These are phyloP conservation scores for Fusarium sororula DNA, from an alignment of 2,329 filamentous ascomycete genomes.

Conservation along the genomic window DNA sequence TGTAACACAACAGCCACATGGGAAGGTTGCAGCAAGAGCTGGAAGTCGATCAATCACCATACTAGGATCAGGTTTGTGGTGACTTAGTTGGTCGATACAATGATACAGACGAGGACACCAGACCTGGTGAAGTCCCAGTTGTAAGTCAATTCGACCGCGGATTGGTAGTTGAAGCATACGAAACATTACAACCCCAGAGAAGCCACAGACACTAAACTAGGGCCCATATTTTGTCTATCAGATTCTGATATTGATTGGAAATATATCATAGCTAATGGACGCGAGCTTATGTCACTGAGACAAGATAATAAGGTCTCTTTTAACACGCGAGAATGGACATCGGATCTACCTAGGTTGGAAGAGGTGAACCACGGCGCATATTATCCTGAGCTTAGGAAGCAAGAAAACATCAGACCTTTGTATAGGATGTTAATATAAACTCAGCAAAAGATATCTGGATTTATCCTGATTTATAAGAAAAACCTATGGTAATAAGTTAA, in stretches of 20 bases:
- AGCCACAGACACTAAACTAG: background rate
- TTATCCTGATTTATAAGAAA: background rate
- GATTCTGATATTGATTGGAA: background rate
- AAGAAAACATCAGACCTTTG: background rate
- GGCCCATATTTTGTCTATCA: background rate
- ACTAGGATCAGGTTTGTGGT: conserved; percentile 21
- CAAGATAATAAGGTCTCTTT: background rate
- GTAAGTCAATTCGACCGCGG: background rate
- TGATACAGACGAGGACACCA: background rate
- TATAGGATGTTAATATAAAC: background rate
- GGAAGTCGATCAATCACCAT: conserved; percentile 25
- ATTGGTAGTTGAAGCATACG: background rate
- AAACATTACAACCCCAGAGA: background rate
- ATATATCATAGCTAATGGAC: background rate
- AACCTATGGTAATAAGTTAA: background rate
- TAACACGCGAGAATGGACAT: background rate
- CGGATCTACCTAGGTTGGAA: background rate
- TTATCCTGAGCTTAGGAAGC: background rate
- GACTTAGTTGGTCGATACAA: background rate
- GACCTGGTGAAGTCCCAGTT: background rate
- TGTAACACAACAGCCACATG: conserved; percentile 22
- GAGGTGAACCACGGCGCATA: background rate
- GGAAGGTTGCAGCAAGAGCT: conserved; percentile 20
- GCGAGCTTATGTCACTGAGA: background rate
- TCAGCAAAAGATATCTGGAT: background rate